phyloP scores from a whole-genome alignment of 257 asterid species.

The Leonotis leonurus region DNA sequence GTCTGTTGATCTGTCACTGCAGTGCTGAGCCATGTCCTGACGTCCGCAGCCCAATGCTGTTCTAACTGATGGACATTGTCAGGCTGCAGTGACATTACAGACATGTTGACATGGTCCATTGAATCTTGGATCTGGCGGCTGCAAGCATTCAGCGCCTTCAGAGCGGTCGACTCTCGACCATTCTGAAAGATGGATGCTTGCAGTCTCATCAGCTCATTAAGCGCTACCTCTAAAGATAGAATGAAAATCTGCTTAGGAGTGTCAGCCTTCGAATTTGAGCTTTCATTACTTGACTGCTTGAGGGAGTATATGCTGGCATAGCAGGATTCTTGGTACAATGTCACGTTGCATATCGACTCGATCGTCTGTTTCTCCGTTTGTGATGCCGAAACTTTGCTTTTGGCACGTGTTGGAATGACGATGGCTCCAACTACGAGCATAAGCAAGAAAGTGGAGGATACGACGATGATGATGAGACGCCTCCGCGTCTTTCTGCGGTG shows the following conservation, averaged over 20 bases:
- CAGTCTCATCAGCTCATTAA: constrained; percentile 13
- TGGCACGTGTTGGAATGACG: constrained; percentile 1
- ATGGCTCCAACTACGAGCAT: constrained; percentile 12
- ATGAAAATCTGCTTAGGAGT: constrained; percentile 12
- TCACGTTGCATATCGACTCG: constrained; percentile 13
- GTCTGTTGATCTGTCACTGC: constrained; percentile 26
- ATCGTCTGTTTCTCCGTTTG: background rate
- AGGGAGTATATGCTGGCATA: constrained; percentile 23
- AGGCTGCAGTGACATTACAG: background rate
- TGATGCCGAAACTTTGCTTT: background rate
- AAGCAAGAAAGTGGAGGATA: constrained; percentile 14
- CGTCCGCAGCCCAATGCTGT: constrained; percentile 1
- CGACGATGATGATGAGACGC: constrained; percentile 20
- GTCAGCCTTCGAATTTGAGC: background rate
- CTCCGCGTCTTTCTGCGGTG: constrained; percentile 21
- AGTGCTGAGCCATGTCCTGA: constrained; percentile 30
- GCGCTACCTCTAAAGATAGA: constrained; percentile 20
- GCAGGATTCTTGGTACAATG: constrained; percentile 27
- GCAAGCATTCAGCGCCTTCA: too few relatives aligned
- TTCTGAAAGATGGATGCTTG: background rate
- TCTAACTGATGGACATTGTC: background rate
- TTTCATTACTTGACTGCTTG: constrained; percentile 7
- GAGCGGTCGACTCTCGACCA: background rate
- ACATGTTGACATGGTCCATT: constrained; percentile 21
- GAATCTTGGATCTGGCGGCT: constrained; percentile 17